Evolutionary conservation across 306 rosid genomes (phyloP).

Genomic region (Myrica gale): DNA sequence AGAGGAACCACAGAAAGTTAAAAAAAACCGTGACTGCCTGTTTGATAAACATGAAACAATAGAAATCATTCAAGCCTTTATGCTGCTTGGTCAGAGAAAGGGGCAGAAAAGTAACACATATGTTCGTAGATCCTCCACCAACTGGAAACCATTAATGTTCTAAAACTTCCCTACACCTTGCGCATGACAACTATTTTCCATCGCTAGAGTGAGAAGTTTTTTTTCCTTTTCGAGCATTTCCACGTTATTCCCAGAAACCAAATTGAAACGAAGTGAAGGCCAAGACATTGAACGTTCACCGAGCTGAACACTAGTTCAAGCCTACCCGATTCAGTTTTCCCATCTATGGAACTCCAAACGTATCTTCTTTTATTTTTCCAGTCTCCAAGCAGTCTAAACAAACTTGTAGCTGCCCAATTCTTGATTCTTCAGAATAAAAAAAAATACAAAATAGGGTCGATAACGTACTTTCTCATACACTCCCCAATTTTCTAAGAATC

Average conservation of each 20-base stretch:
- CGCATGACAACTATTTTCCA: not conserved
- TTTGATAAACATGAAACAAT: not conserved
- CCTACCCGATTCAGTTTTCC: not conserved
- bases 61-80: not conserved
- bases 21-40: not conserved
- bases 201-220: not conserved
- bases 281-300: not conserved
- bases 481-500: too few species aligned
- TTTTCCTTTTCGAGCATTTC: not conserved
- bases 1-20: not conserved
- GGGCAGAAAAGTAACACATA: not conserved
- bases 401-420: not conserved
- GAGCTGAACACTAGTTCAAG: not conserved
- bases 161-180: not conserved
- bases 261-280: not conserved
- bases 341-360: not conserved
- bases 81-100: not conserved
- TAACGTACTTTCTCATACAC: too few species aligned
- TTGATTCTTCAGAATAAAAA: not conserved
- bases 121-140: not conserved
- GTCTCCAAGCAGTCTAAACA: conserved; percentile 18
- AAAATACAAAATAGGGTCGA: too few species aligned
- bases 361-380: not conserved
- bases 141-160: not conserved
- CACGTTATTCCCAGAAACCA: not conserved